Conservation (phyloP, 2,329 filamentous ascomycete species). For the Alternaria solani region DNA sequence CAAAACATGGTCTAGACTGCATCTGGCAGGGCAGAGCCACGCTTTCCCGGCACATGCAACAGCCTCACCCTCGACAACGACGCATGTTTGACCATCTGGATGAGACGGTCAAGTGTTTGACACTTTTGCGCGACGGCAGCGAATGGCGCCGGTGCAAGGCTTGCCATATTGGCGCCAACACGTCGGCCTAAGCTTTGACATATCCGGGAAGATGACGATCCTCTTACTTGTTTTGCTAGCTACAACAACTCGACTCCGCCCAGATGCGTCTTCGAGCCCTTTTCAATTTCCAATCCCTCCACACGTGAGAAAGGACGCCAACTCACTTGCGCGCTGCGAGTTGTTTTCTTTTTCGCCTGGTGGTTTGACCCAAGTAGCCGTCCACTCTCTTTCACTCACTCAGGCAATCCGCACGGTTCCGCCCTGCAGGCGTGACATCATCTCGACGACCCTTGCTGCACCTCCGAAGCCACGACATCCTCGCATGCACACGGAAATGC, state of each 20-base stretch:
- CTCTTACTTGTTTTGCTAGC: constrained; percentile 19
- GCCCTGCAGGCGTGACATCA: constrained; percentile 28
- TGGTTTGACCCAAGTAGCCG: constrained; percentile 9
- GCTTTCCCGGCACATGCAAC: neutral
- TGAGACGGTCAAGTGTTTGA: constrained; percentile 11
- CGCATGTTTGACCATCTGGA: neutral
- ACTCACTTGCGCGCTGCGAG: neutral
- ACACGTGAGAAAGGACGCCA: neutral
- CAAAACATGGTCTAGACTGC: neutral
- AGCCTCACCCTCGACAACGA: neutral
- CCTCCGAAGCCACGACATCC: constrained; percentile 9
- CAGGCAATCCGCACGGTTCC: constrained; percentile 15
- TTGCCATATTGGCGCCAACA: constrained; percentile 10
- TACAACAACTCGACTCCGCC: constrained; percentile 9
- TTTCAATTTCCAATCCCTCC: neutral
- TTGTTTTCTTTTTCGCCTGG: neutral
- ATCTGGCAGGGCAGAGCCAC: neutral
- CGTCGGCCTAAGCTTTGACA: constrained; percentile 15
- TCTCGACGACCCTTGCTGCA: constrained; percentile 21
- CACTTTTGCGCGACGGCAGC: constrained; percentile 2
- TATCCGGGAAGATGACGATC: constrained; percentile 17
- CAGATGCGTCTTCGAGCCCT: constrained; percentile 9
- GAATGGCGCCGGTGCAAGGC: constrained; percentile 5
- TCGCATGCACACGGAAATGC: constrained; percentile 30
- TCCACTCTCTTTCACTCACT: constrained; percentile 9